Percentiles rank a stretch among this genome's conserved stretches.
Conservation (phyloP, 106 monocot species). For the Phalaenopsis aphrodite region DNA sequence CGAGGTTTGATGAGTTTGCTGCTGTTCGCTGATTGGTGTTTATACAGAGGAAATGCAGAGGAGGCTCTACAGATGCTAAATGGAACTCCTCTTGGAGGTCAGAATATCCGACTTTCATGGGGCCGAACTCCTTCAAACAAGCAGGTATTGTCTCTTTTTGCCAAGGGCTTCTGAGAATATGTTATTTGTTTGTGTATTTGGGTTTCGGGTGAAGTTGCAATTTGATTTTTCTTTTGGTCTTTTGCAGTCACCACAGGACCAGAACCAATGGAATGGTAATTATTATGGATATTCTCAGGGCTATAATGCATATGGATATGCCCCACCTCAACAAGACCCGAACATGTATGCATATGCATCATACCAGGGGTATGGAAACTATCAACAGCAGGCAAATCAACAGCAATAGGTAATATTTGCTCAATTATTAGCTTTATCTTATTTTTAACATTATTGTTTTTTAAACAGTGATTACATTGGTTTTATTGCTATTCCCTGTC, state of each 20-base stretch:
- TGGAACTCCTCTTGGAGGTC: conserved; percentile 20
- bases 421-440: neutral
- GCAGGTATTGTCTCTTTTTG: conserved; percentile 11
- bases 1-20: neutral
- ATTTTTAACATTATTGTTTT: neutral
- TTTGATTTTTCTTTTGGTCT: neutral
- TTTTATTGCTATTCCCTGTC: neutral
- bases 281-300: conserved; percentile 34
- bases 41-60: conserved; percentile 12
- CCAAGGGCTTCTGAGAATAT: neutral
- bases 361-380: conserved; percentile 27
- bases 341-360: conserved; percentile 35
- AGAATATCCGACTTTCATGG: conserved; percentile 32
- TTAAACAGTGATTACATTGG: neutral
- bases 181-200: neutral
- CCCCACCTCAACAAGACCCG: conserved; percentile 20
- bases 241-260: conserved; percentile 20
- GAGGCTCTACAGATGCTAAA: conserved; percentile 17
- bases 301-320: conserved; percentile 23
- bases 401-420: neutral
- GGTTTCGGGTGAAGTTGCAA: neutral
- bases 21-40: neutral
- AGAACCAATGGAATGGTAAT: conserved; percentile 18
- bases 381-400: conserved; percentile 21
- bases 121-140: conserved; percentile 24